phyloP scores from a whole-genome alignment of 2,329 filamentous ascomycete genomes.

The Torrubiella hemipterigena region DNA sequence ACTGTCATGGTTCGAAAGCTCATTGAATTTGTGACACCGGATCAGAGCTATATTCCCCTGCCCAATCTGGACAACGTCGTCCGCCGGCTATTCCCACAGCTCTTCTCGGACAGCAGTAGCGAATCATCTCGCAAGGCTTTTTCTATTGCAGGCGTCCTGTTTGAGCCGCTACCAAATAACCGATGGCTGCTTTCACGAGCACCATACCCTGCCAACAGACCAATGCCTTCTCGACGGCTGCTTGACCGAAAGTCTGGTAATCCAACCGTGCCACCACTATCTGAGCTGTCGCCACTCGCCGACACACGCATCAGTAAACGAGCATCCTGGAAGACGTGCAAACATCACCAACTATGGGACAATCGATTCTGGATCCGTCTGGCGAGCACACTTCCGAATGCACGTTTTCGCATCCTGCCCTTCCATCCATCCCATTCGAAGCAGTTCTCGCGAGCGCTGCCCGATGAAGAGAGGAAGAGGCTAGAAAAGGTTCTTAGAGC shows the following conservation, averaged over 20 bases:
- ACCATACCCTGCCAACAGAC: conserved; percentile 28
- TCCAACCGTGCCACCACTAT: conserved; percentile 12
- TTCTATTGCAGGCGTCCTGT: conserved; percentile 24
- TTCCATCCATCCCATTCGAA: conserved; percentile 31
- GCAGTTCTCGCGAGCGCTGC: conserved; percentile 33
- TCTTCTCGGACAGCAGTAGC: conserved; percentile 14
- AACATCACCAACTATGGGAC: conserved; percentile 46
- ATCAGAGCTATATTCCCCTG: conserved; percentile 27
- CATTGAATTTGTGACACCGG: conserved; percentile 37
- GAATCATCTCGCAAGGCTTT: conserved; percentile 24
- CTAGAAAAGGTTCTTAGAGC: conserved; percentile 32
- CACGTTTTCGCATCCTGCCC: conserved; percentile 30
- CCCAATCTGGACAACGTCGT: conserved; percentile 33
- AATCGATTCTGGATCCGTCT: conserved; percentile 50
- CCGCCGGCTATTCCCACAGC: conserved; percentile 34
- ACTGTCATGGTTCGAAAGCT: conserved; percentile 34
- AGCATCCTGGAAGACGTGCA: conserved; percentile 18
- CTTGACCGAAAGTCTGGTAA: conserved; percentile 7
- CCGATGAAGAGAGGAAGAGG: conserved; percentile 14
- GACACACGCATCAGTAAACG: conserved; percentile 15
- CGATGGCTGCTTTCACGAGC: conserved; percentile 34
- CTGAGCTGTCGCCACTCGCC: conserved; percentile 8
- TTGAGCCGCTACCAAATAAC: conserved; percentile 18
- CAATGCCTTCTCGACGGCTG: conserved; percentile 17
- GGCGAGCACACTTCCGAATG: conserved; percentile 27